Base-by-base conservation (phyloP, 176 grass and related monocot species). In the Zoysia pacifica region DNA sequence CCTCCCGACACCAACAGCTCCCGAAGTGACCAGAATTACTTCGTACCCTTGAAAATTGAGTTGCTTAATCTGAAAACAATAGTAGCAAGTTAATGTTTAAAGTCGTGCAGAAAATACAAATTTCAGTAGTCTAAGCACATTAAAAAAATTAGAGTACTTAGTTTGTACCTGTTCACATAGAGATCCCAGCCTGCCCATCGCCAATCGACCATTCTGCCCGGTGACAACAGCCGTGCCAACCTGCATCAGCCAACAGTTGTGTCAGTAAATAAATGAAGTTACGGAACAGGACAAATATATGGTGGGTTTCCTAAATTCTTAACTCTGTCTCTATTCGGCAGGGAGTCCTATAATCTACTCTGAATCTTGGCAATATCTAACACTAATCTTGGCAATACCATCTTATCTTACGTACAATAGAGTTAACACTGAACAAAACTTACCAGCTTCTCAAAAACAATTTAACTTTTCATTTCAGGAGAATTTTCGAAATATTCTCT, bases 161-260 rank as follows among this genome's bases (percentile, higher is more conserved):
- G 28, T 28, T 28, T 28, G 28, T 82, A 96, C 97, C 86, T 99
- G 97, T 67, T 99, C 97, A 63, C 92, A 99, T 44, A 96, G 67
- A 69, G 88, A 76, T n/a, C 93, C 97, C 6, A 99, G 72, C 82
- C 93, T 90, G 49, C 97, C 97, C 80, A 99, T 67, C 18, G 97
- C 97, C 82, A 99, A 84, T 67, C 97, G 88, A 16, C 97, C 97
- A 80, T 96, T 90, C 82, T 82, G 44, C 50, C 97, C 84, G 8
- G 97, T 99, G 11, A 99, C 93, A 82, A 99, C 90, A 48, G 97
- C 97, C 40, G 96, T 98, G 52, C 92, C 96, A 14, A 98, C 92
- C 96, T 99, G 74, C n/a, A 3, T 72, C 48, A 72, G 41, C 19
- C 50, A 15, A 67, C 38, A 51, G 5, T 4, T 60, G 56, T 20